Evolutionary conservation across 768 basidiomycete genomes (phyloP), one percentile per base, ranked within the genome.

Genomic region (Trametes punicea): DNA sequence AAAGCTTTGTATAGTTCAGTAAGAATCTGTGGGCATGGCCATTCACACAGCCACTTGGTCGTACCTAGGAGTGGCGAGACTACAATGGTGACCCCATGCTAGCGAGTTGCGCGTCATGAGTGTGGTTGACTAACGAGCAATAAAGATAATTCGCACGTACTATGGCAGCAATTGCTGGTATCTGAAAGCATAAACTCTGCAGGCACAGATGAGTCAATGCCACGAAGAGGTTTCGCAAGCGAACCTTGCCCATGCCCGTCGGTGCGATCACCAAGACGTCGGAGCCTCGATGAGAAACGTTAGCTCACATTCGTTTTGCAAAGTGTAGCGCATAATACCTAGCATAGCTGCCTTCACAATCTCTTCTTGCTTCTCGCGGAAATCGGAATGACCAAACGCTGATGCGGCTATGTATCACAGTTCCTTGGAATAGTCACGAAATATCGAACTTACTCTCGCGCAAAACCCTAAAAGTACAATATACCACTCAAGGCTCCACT

Each of bases 171-270:
- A 87, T 71, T 0, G 91, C 90, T 40, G 91, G 91, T 26, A 92
- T 73, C 71, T 93, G 91, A 65, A 93, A 93, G 69, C 91, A 93
- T 3, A 93, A 64, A 63, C 89, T 91, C 89, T 91, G 47, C 4
- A 20, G 45, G 8, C 5, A 48, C 42, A n/a, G n/a, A 11, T 39
- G 51, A 8, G 3, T 15, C 46, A 36, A 36, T 23, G 34, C 21
- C 40, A 50, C 44, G 47, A 21, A 11, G 2, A 3, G 20, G 23
- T 5, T 3, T 31, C 11, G 13, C 5, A 15, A n/a, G 21, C 33
- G 23, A 27, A 86, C 90, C 79, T 93, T 93, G 30, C 91, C 92
- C 87, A 93, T 90, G 4, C 91, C 90, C 9, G 92, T 93, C 0
- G 91, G 90, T 16, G 90, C 91, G 2, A 92, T 77, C 9, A 90